Evolutionary conservation across 2,329 filamentous ascomycete species (phyloP).

Genomic region (Diaporthe sp.): DNA sequence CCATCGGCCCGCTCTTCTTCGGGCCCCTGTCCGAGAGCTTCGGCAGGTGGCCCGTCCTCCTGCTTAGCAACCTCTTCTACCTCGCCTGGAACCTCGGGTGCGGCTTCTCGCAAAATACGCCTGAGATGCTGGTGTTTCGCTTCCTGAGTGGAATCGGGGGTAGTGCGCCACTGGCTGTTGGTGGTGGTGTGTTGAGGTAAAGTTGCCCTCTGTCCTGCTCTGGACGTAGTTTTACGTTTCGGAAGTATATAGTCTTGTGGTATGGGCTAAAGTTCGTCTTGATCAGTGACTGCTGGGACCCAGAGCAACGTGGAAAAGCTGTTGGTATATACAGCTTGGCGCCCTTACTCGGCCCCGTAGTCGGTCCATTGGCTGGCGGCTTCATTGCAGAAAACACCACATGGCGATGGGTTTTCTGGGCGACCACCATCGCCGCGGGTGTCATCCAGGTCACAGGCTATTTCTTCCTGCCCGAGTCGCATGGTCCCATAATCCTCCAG

Average conservation of each 20-base stretch:
- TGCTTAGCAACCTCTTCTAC: conserved; percentile 50
- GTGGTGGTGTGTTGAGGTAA: conserved; percentile 10
- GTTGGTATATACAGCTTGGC: conserved; percentile 73
- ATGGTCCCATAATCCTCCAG: conserved; percentile 71
- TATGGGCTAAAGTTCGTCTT: not conserved
- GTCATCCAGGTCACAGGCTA: conserved; percentile 70
- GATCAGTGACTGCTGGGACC: conserved; percentile 59
- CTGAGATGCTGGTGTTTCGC: not conserved
- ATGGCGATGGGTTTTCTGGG: conserved; percentile 82
- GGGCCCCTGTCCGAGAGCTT: conserved; percentile 68
- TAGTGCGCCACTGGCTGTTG: not conserved
- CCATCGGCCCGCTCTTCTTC: conserved; percentile 63
- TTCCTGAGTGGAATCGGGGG: not conserved
- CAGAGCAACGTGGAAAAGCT: conserved; percentile 73
- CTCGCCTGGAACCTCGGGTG: not conserved
- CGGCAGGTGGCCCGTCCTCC: conserved; percentile 65
- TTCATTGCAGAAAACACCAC: conserved; percentile 73
- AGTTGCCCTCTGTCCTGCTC: not conserved
- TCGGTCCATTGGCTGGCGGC: conserved; percentile 75
- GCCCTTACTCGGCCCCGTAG: conserved; percentile 73
- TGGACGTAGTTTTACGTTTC: not conserved
- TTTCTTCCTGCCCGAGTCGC: conserved; percentile 75
- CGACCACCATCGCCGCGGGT: conserved; percentile 72
- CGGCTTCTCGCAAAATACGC: not conserved
- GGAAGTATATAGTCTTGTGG: too few species aligned